phyloP scores from a whole-genome alignment of 2,329 filamentous ascomycete genomes.

The Xylaria polymorpha region DNA sequence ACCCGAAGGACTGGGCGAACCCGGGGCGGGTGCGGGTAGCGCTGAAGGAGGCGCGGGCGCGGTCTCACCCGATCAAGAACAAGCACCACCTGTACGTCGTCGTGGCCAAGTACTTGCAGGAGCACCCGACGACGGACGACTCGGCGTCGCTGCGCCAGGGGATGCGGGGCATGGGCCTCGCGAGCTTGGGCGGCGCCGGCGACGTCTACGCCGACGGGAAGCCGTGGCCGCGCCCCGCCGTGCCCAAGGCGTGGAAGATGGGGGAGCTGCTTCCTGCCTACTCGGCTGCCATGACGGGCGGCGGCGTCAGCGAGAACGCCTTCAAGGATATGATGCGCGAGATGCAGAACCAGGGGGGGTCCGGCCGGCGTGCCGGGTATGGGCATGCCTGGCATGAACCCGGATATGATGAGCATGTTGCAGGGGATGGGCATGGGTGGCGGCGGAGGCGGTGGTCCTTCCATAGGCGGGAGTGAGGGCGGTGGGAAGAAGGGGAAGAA shows the following conservation, averaged over 20 bases:
- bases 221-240: constrained; percentile 76
- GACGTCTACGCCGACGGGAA: constrained; percentile 71
- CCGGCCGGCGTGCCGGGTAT: constrained; percentile 46
- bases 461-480: constrained; percentile 43
- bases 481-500: constrained; percentile 62
- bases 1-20: constrained; percentile 98
- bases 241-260: constrained; percentile 93
- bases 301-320: constrained; percentile 93
- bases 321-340: constrained; percentile 97
- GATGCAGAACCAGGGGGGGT: constrained; percentile 71
- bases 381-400: constrained; percentile 45
- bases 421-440: constrained; percentile 42
- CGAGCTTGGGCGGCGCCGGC: constrained; percentile 77
- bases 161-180: constrained; percentile 42
- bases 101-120: constrained; percentile 79
- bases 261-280: constrained; percentile 85
- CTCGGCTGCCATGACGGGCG: constrained; percentile 89
- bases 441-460: constrained; percentile 40
- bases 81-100: constrained; percentile 91
- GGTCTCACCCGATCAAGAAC: constrained; percentile 66
- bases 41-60: constrained; percentile 63
- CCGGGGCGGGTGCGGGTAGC: constrained; percentile 87
- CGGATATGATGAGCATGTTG: constrained; percentile 49
- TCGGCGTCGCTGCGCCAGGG: constrained; percentile 70
- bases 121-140: constrained; percentile 80